These are phyloP conservation scores for Arthrocladium fulminans DNA, from an alignment of 2,329 filamentous ascomycete genomes.

Conservation along the genomic window DNA sequence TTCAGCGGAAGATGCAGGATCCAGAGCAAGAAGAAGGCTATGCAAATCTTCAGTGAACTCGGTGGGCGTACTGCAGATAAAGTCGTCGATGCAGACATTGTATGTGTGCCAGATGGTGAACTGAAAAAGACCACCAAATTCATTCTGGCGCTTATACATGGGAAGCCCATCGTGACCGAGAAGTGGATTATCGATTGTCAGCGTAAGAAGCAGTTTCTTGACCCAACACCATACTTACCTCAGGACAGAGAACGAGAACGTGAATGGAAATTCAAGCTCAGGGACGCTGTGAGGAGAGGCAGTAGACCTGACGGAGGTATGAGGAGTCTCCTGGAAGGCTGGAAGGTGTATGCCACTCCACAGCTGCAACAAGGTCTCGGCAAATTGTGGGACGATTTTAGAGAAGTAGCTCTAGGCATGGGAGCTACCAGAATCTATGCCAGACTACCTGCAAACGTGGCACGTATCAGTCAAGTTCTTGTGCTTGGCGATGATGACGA, in stretches of 20 bases:
- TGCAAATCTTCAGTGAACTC: constrained; percentile 10
- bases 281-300: constrained; percentile 23
- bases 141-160: constrained; percentile 34
- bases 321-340: constrained; percentile 22
- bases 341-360: constrained; percentile 32
- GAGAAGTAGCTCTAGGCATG: constrained; percentile 12
- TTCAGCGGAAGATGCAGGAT: constrained; percentile 12
- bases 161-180: constrained; percentile 39
- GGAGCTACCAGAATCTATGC: constrained; percentile 14
- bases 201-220: constrained; percentile 29
- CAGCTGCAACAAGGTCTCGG: constrained; percentile 29
- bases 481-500: constrained; percentile 35
- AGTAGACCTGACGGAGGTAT: constrained; percentile 21
- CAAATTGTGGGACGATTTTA: constrained; percentile 13
- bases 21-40: constrained; percentile 10
- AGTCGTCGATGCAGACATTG: constrained; percentile 17
- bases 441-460: constrained; percentile 13
- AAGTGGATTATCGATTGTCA: constrained; percentile 37
- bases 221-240: constrained; percentile 29
- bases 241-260: constrained; percentile 27
- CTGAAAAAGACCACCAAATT: constrained; percentile 39
- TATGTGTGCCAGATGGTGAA: constrained; percentile 31
- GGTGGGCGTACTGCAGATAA: constrained; percentile 11
- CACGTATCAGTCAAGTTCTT: constrained; percentile 21
- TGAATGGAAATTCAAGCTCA: constrained; percentile 32